Evolutionary conservation across 306 rosid genomes (phyloP).

Genomic region (Malus sieversii): DNA sequence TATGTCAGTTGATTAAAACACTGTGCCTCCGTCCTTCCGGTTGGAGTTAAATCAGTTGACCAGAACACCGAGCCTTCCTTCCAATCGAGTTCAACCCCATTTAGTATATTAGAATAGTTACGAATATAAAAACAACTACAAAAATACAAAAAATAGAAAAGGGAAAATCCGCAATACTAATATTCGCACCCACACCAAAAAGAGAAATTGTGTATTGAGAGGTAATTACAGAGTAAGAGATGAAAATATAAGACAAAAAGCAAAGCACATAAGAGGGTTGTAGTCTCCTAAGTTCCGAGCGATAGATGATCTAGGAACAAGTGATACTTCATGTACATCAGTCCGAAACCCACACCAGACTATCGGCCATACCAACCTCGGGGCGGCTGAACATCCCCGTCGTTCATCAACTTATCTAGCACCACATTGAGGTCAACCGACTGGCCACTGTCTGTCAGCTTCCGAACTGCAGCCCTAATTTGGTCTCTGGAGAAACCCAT

Average conservation of each 20-base stretch:
- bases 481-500: conserved; percentile 92
- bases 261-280: conserved; percentile 15
- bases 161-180: not conserved
- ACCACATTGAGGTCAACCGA: conserved; percentile 76
- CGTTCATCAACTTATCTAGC: conserved; percentile 82
- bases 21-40: too few relatives aligned
- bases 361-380: conserved; percentile 84
- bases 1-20: too few relatives aligned
- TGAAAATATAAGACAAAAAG: not conserved
- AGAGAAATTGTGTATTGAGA: not conserved
- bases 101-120: too few relatives aligned
- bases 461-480: conserved; percentile 73
- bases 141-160: not conserved
- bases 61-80: too few relatives aligned
- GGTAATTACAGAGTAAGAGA: conserved; percentile 11
- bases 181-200: not conserved
- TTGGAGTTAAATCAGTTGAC: too few relatives aligned
- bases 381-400: conserved; percentile 57
- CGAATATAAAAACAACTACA: not conserved
- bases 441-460: conserved; percentile 82
- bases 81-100: too few relatives aligned
- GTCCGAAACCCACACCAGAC: conserved; percentile 5
- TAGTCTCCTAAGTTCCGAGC: conserved; percentile 15
- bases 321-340: conserved; percentile 38
- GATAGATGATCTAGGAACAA: conserved; percentile 22